Base-by-base conservation (phyloP, 371 early-diverging fungal species). In the Lichtheimia ornata region DNA sequence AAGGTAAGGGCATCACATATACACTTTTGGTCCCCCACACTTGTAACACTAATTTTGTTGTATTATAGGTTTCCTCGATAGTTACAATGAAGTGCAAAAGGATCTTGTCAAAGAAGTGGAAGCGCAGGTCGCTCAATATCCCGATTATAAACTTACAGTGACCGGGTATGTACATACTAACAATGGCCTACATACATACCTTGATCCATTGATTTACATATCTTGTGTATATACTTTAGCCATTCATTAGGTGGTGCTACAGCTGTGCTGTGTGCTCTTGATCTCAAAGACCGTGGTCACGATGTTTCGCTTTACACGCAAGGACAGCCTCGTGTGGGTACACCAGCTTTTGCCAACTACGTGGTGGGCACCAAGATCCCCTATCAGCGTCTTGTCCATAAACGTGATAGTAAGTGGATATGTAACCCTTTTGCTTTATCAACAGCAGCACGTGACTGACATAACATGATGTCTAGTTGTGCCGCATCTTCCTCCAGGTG, bases 191-290 rank as follows among this genome's bases (percentile, higher is more conserved):
- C n/a, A n/a, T n/a, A n/a, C n/a, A n/a, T 35, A 35, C 11, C 0
- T 2, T 35, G 35, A 35, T 35, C 28, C 11, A 35, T 9, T 9
- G 35, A 35, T 11, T 35, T 11, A n/a, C n/a, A n/a, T n/a, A 35
- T 7, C 7, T 35, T 35, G 35, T 35, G 11, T 35, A 35, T 9
- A 9, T 35, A 11, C 22, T 22, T 11, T 28, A 54, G 54, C 14
- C 66, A 66, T 50, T 67, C 67, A 3, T 53, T 67, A 4, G 67
- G 67, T 25, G 67, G 67, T 22, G 67, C 67, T 20, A 20, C 47
- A n/a, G 67, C 60, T 9, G 51, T 63, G 13, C 47, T 67, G 7
- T 55, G 53, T 53, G 67, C 67, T 0, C 13, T 67, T 49, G 67
- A 67, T 50, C 63, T 67, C 22, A 62, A 27, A n/a, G 28, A 66